Conservation (phyloP, 345 rosid species). For the Eucalyptus grandis region DNA sequence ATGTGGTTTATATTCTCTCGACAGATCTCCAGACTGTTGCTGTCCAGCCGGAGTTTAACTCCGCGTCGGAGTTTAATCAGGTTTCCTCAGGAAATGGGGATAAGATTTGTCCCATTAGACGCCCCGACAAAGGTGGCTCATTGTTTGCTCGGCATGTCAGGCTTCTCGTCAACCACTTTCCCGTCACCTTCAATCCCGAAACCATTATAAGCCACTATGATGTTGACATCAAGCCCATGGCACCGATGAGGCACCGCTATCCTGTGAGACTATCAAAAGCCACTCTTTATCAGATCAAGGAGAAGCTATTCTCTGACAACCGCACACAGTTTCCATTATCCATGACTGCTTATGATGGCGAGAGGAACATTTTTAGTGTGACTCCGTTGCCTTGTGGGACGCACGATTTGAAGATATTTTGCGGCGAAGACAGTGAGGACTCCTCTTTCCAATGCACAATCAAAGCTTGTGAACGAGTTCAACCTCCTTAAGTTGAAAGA, state of each 20-base stretch:
- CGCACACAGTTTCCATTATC: conserved; percentile 30
- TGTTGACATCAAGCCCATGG: conserved; percentile 37
- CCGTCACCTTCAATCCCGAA: conserved; percentile 33
- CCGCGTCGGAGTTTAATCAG: background rate
- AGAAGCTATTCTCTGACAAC: conserved; percentile 37
- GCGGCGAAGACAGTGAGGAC: conserved; percentile 26
- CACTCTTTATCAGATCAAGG: conserved; percentile 28
- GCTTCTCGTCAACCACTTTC: conserved; percentile 61
- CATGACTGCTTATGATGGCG: conserved; percentile 77
- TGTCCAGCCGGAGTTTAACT: background rate
- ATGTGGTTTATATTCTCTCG: background rate
- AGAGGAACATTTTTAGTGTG: conserved; percentile 76
- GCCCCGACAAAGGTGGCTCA: conserved; percentile 66
- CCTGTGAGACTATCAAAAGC: conserved; percentile 29
- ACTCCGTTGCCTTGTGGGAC: conserved; percentile 36
- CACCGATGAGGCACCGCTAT: conserved; percentile 5
- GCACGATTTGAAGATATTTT: conserved; percentile 22
- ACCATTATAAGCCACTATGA: conserved; percentile 52
- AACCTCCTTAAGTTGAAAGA: conserved; percentile 45
- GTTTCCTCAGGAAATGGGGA: background rate
- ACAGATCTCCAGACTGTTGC: background rate
- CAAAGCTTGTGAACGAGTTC: conserved; percentile 59
- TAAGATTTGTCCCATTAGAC: conserved; percentile 17
- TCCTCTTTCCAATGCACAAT: conserved; percentile 22
- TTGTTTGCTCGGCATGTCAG: conserved; percentile 9